phyloP scores from a whole-genome alignment of 805 yeast genomes.

The Scheffersomyces spartinae region DNA sequence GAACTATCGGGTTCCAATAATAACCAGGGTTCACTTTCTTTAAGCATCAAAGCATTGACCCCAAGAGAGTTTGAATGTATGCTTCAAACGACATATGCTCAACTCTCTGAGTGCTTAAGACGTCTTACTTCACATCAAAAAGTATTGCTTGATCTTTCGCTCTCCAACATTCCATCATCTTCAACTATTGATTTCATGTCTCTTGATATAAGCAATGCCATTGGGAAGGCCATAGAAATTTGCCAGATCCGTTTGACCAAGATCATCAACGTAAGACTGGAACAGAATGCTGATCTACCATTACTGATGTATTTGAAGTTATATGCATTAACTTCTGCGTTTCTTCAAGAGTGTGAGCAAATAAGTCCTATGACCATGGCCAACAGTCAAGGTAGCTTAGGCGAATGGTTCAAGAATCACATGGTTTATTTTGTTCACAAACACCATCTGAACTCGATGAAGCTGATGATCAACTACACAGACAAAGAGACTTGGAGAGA shows the following conservation, averaged over 20 bases:
- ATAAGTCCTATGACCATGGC: slow-evolving; percentile 58
- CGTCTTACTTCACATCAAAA: slow-evolving; percentile 74
- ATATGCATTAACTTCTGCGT: slow-evolving; percentile 54
- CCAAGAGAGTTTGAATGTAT: slow-evolving; percentile 67
- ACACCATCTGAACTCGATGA: slow-evolving; percentile 41
- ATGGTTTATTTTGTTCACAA: slow-evolving; percentile 45
- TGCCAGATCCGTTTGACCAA: slow-evolving; percentile 71
- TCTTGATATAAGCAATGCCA: slow-evolving; percentile 54
- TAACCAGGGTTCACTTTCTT: slow-evolving; percentile 15
- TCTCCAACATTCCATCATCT: slow-evolving; percentile 16
- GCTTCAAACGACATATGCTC: slow-evolving; percentile 48
- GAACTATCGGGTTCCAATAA: slow-evolving; percentile 1
- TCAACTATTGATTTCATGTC: slow-evolving; percentile 36
- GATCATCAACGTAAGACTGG: slow-evolving; percentile 66
- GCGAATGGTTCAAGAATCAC: slow-evolving; percentile 58
- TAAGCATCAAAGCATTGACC: slow-evolving; percentile 51
- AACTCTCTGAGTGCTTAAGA: slow-evolving; percentile 60
- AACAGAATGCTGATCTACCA: slow-evolving; percentile 47
- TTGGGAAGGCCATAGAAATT: slow-evolving; percentile 55
- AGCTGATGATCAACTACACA: slow-evolving; percentile 33
- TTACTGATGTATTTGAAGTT: slow-evolving; percentile 55
- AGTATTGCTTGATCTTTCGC: slow-evolving; percentile 59
- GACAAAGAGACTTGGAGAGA: slow-evolving; percentile 79
- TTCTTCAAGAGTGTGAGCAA: slow-evolving; percentile 74
- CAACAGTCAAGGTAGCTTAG: slow-evolving; percentile 39